A percentile compares a stretch with the other conserved stretches of the same genome.
phyloP scores from a whole-genome alignment of 2,329 filamentous ascomycete genomes.

The Aureobasidium pullulans region DNA sequence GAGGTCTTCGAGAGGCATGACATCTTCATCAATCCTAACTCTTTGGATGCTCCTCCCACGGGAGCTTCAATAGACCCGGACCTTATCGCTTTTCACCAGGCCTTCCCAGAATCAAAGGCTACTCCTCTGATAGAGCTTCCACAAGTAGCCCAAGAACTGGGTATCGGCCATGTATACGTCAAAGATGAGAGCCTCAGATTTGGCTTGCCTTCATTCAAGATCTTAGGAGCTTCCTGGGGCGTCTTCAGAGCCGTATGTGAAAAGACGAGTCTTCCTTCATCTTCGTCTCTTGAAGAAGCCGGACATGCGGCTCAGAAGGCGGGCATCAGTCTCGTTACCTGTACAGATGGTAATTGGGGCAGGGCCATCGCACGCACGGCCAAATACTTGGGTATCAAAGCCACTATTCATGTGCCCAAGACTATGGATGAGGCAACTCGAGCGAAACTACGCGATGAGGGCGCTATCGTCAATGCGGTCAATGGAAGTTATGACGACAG shows the following conservation, averaged over 20 bases:
- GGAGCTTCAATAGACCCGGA: background rate
- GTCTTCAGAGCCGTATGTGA: conserved; percentile 48
- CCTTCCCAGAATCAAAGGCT: conserved; percentile 49
- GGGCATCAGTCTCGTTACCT: conserved; percentile 48
- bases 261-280: background rate
- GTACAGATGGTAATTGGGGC: conserved; percentile 72
- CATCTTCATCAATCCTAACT: background rate
- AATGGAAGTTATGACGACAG: conserved; percentile 58
- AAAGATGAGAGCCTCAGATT: conserved; percentile 66
- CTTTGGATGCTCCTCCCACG: background rate
- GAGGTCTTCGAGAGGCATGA: background rate
- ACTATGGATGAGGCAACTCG: conserved; percentile 50
- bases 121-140: conserved; percentile 51
- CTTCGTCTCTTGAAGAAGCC: background rate
- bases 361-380: conserved; percentile 65
- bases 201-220: conserved; percentile 69
- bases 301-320: conserved; percentile 15
- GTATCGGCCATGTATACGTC: conserved; percentile 51
- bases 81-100: conserved; percentile 1
- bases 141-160: conserved; percentile 49
- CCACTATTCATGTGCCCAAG: conserved; percentile 55
- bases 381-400: conserved; percentile 47
- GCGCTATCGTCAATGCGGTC: conserved; percentile 49
- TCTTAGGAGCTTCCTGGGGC: conserved; percentile 71
- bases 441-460: conserved; percentile 53